Evolutionary conservation across 2,329 filamentous ascomycete genomes (phyloP).

Genomic region (Endothia cerciana): DNA sequence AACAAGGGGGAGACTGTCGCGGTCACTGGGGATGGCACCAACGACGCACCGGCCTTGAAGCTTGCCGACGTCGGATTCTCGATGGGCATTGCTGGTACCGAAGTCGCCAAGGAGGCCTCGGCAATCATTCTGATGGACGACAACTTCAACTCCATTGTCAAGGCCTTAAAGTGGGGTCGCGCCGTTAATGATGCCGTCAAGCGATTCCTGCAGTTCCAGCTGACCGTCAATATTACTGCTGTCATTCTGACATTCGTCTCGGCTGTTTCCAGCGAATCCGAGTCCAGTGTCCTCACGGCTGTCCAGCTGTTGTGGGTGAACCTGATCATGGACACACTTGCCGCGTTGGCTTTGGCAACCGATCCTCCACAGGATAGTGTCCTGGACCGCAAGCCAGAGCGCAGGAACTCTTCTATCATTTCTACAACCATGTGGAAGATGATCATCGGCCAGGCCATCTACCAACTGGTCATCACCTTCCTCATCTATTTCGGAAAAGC

Average conservation of each 20-base stretch:
- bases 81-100: slow-evolving; percentile 69
- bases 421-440: slow-evolving; percentile 98
- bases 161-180: slow-evolving; percentile 70
- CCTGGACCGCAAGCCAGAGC: slow-evolving; percentile 73
- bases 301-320: slow-evolving; percentile 97
- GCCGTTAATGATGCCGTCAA: slow-evolving; percentile 79
- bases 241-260: slow-evolving; percentile 87
- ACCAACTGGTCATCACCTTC: slow-evolving; percentile 81
- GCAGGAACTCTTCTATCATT: slow-evolving; percentile 65
- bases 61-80: slow-evolving; percentile 70
- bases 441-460: slow-evolving; percentile 91
- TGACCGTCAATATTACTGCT: slow-evolving; percentile 90
- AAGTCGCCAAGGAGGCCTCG: slow-evolving; percentile 71
- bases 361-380: slow-evolving; percentile 86
- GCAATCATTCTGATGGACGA: slow-evolving; percentile 70
- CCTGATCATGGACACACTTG: slow-evolving; percentile 96
- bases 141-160: slow-evolving; percentile 69
- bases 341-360: slow-evolving; percentile 84
- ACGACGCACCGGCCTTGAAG: slow-evolving; percentile 68
- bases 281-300: slow-evolving; percentile 79
- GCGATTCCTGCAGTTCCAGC: slow-evolving; percentile 76
- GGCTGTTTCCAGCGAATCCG: slow-evolving; percentile 70
- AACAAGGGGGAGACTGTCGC: slow-evolving; percentile 77
- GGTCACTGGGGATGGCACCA: slow-evolving; percentile 75
- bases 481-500: slow-evolving; percentile 68